Evolutionary conservation across 2,329 filamentous ascomycete genomes (phyloP), one percentile per base, ranked within the genome.

Genomic region (Phialophora tarda): DNA sequence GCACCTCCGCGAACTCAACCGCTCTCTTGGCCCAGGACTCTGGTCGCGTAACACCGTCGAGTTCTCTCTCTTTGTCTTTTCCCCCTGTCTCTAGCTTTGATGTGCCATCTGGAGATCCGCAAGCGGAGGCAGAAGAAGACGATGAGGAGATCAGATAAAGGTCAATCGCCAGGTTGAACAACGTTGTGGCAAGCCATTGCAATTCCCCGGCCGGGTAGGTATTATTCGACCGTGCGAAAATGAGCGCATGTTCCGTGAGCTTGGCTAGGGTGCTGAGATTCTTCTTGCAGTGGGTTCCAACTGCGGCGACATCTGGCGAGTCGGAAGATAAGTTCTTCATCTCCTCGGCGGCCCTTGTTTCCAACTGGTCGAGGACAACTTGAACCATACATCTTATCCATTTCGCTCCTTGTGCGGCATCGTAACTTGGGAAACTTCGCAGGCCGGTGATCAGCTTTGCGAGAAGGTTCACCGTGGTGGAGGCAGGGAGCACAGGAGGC

Each of bases 301-400:
- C 38, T n/a, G 38, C 17, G 38, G 38, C 38, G 38, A n/a, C 7
- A 7, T 44, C 38, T 44, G 14, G 14, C 17, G 38, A 44, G 17
- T 44, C 38, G 38, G 38, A 7, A n/a, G 38, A n/a, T n/a, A 1
- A 6, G 2, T 10, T 58, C n/a, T 12, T 50, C n/a, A 24, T 47
- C 34, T 23, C 47, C 8, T 30, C 2, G 3, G 12, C 5, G 8
- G 24, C 11, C 14, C 23, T 23, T 41, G 41, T 38, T 21, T 50
- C 62, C 26, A 57, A 48, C n/a, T 88, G 50, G 1, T 84, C 80
- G 0, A 93, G 78, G 0, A 89, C 84, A 0, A 87, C 81, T 68
- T 91, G 89, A 70, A 94, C 91, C 1, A 95, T 82, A 72, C 91
- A 93, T 0, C 91, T 86, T 54, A 94, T 85, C 80, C 95, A 96